Conservation (phyloP, 2,329 filamentous ascomycete genomes). For the Diplodia seriata region DNA sequence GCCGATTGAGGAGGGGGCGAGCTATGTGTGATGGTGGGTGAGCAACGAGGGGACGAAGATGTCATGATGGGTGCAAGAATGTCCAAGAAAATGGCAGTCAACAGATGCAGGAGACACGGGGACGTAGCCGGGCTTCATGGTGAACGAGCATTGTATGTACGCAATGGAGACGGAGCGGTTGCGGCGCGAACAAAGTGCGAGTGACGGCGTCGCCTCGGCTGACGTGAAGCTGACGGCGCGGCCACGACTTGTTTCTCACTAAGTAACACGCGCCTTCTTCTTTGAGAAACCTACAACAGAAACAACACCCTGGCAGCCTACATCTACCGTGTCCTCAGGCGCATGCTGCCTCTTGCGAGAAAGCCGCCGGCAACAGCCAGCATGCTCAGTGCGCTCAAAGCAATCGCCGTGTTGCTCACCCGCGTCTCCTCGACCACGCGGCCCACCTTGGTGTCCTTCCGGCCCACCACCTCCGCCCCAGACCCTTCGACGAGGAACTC, state of each 20-base stretch:
- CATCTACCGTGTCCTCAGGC: constrained; percentile 3
- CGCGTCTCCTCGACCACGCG: constrained; percentile 55
- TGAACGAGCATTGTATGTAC: too few relatives aligned
- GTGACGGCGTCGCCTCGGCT: constrained; percentile 6
- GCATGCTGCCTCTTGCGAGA: constrained; percentile 27
- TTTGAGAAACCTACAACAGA: too few relatives aligned
- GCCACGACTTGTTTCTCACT: not conserved
- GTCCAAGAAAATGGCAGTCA: not conserved
- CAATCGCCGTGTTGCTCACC: constrained; percentile 48
- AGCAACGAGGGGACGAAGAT: constrained; percentile 7
- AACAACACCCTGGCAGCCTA: too few relatives aligned
- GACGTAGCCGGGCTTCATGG: not conserved
- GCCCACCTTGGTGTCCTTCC: constrained; percentile 50
- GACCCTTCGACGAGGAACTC: constrained; percentile 52
- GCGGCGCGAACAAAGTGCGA: not conserved
- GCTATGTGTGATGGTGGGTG: not conserved
- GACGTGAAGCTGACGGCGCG: constrained; percentile 17
- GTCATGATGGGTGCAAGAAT: not conserved
- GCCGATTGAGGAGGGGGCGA: constrained; percentile 1
- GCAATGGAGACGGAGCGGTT: not conserved
- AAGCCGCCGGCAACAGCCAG: constrained; percentile 48
- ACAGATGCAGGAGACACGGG: not conserved
- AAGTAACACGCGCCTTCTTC: not conserved
- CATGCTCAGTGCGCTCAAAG: constrained; percentile 46
- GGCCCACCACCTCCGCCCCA: constrained; percentile 43